Conservation (phyloP, 2,329 filamentous ascomycete genomes). For the Colletotrichum abscissum region DNA sequence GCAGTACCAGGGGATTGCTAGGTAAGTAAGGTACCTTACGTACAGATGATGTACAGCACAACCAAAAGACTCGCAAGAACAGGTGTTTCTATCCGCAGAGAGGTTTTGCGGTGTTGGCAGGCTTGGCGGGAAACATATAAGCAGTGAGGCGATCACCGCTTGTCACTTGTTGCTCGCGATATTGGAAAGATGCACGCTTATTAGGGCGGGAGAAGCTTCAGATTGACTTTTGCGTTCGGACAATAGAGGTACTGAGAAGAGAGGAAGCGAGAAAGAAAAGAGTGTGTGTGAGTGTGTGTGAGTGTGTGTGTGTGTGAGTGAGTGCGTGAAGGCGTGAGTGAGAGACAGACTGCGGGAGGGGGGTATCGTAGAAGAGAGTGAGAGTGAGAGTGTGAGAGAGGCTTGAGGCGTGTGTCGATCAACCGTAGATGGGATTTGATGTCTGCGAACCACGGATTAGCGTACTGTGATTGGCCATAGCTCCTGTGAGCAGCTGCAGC, state of each 20-base stretch:
- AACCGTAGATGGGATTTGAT: constrained; percentile 2
- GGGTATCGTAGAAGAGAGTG: not conserved
- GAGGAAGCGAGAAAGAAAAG: not conserved
- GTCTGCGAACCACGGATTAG: constrained; percentile 35
- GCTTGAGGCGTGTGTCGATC: not conserved
- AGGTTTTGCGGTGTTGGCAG: constrained; percentile 13
- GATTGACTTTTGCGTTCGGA: not conserved
- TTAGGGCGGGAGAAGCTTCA: constrained; percentile 4
- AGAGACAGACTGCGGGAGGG: not conserved
- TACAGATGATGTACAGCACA: constrained; percentile 13
- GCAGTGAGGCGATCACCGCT: not conserved
- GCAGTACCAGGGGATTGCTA: constrained; percentile 13
- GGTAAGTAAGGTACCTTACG: constrained; percentile 1
- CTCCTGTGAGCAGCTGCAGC: constrained; percentile 27
- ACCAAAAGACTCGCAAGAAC: not conserved
- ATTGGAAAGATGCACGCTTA: not conserved
- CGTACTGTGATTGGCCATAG: constrained; percentile 37
- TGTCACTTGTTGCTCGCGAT: constrained; percentile 6
- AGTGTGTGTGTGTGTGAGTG: constrained; percentile 4
- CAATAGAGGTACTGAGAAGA: not conserved
- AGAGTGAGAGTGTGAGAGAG: too few species aligned
- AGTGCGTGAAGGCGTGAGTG: not conserved
- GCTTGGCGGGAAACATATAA: not conserved
- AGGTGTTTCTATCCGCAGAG: not conserved
- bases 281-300: not conserved